These are phyloP conservation scores for Astrothelium macrocarpum DNA, from an alignment of 495 filamentous ascomycete genomes.

Conservation along the genomic window DNA sequence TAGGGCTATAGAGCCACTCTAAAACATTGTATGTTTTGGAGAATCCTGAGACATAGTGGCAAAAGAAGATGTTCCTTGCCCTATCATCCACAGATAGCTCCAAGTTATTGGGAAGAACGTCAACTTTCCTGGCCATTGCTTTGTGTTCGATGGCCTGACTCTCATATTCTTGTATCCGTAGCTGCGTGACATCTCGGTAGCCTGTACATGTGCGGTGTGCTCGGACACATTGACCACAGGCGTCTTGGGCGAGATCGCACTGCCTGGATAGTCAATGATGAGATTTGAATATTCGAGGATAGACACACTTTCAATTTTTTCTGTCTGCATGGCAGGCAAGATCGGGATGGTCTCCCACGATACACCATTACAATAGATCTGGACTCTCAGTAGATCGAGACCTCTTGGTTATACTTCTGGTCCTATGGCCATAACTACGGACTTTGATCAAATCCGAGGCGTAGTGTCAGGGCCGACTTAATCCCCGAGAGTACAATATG, in stretches of 20 bases:
- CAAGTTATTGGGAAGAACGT: background rate
- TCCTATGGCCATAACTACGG: too few species aligned
- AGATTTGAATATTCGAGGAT: background rate
- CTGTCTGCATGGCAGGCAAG: background rate
- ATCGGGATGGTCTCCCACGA: background rate
- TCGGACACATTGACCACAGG: background rate
- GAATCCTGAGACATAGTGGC: slow-evolving; percentile 23
- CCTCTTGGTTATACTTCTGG: background rate
- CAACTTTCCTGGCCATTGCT: background rate
- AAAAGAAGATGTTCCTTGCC: slow-evolving; percentile 22
- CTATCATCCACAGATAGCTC: slow-evolving; percentile 3
- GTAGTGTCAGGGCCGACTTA: too few species aligned
- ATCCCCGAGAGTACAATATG: too few species aligned
- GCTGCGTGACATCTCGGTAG: slow-evolving; percentile 18
- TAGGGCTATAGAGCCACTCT: slow-evolving; percentile 11
- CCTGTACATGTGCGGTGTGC: slow-evolving; percentile 11
- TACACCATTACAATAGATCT: background rate
- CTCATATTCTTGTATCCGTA: slow-evolving; percentile 23
- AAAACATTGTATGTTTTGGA: slow-evolving; percentile 21
- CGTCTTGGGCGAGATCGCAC: background rate
- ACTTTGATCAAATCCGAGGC: too few species aligned
- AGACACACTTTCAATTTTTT: background rate
- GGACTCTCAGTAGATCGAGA: background rate
- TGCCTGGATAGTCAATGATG: background rate
- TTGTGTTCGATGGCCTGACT: slow-evolving; percentile 15